phyloP scores from a whole-genome alignment of 2,329 filamentous ascomycete species.

The Nigrograna mackinnonii region DNA sequence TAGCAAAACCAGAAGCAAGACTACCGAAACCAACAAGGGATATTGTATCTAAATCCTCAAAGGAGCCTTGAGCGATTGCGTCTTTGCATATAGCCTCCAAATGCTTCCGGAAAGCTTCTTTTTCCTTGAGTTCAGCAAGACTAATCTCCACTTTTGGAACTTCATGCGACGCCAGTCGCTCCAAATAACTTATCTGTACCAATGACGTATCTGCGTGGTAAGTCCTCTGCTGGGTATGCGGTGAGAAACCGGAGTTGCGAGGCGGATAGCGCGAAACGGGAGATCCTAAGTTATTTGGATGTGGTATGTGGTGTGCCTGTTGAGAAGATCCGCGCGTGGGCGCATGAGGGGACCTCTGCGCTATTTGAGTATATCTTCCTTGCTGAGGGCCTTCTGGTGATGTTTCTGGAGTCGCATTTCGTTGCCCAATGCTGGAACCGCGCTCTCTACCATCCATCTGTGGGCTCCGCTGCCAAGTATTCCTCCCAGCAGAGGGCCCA shows the following conservation, averaged over 20 bases:
- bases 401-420: too few relatives aligned
- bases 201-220: slow-evolving; percentile 25
- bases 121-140: slow-evolving; percentile 65
- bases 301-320: not conserved
- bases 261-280: slow-evolving; percentile 1
- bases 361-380: too few relatives aligned
- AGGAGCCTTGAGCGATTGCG: slow-evolving; percentile 55
- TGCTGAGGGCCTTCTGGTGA: too few relatives aligned
- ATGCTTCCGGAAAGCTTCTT: slow-evolving; percentile 68
- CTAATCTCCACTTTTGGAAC: slow-evolving; percentile 67
- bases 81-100: slow-evolving; percentile 69
- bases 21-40: slow-evolving; percentile 80
- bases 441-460: too few relatives aligned
- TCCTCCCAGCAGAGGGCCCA: too few relatives aligned
- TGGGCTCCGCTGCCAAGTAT: too few relatives aligned
- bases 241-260: slow-evolving; percentile 3
- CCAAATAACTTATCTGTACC: slow-evolving; percentile 46
- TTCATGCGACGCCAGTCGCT: slow-evolving; percentile 48
- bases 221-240: too few relatives aligned
- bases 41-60: slow-evolving; percentile 59
- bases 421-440: too few relatives aligned
- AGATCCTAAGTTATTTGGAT: slow-evolving; percentile 1
- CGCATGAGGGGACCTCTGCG: too few relatives aligned
- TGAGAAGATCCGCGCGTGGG: too few relatives aligned
- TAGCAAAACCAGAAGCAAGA: slow-evolving; percentile 81